Conservation (phyloP, 495 filamentous ascomycete species). For the Neurospora tetrasperma region DNA sequence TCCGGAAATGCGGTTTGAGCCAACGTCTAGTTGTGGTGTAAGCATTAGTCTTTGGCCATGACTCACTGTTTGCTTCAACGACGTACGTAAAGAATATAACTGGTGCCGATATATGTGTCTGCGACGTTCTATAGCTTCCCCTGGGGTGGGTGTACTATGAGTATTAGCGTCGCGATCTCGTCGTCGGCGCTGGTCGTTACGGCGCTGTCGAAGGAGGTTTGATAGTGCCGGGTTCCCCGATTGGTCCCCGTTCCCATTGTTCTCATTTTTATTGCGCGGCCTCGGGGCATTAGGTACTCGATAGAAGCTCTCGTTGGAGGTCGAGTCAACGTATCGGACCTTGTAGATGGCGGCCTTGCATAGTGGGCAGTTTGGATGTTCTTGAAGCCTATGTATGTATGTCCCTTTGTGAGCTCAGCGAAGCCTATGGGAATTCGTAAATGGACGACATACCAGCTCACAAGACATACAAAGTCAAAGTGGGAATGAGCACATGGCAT, state of each 20-base stretch:
- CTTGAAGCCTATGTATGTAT: conserved; percentile 36
- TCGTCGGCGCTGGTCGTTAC: conserved; percentile 13
- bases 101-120: conserved; percentile 65
- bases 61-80: not conserved
- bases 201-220: not conserved
- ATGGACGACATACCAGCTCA: conserved; percentile 48
- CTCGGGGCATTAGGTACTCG: conserved; percentile 20
- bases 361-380: conserved; percentile 63
- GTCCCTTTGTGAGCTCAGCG: not conserved
- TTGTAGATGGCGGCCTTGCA: conserved; percentile 60
- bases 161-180: conserved; percentile 7
- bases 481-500: conserved; percentile 67
- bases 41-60: not conserved
- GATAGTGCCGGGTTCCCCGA: not conserved
- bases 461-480: conserved; percentile 77
- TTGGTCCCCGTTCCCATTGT: not conserved
- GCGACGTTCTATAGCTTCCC: conserved; percentile 56
- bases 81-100: conserved; percentile 53
- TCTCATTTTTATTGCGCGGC: not conserved
- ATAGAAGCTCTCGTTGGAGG: conserved; percentile 38
- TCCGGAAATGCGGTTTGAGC: conserved; percentile 65
- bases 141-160: conserved; percentile 17
- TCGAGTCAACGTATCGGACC: conserved; percentile 56
- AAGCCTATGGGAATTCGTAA: not conserved
- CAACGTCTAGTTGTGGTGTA: conserved; percentile 32